Base-by-base conservation (phyloP, 2,329 filamentous ascomycete species). In the Curvularia lunata region DNA sequence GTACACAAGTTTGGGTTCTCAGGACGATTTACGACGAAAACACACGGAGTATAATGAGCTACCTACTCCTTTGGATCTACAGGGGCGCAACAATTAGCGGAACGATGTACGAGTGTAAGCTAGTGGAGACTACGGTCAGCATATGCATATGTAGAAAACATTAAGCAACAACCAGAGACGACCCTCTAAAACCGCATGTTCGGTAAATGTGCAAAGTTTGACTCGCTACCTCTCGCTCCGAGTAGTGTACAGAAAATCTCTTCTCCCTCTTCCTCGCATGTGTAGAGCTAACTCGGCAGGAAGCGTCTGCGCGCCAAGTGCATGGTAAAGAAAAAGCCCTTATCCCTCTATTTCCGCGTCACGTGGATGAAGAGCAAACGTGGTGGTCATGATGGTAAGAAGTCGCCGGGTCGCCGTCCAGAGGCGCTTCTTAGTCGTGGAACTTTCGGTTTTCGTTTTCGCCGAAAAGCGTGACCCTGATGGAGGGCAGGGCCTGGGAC, bases 401-500 rank as follows among this genome's bases (percentile, higher is more conserved):
- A 43, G 21, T 50, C 32, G n/a, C 38, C 12, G n/a, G 30, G 25
- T 52, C 43, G 34, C 49, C 37, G 28, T 48, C 30, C 41, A 46
- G 8, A 6, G 46, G 13, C 37, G 27, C 16, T 4, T 47, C 71
- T 76, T 88, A 99, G 77, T 98, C 93, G 75, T 87, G 91, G 86
- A 98, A 99, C 81, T 90, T 96, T 78, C 95, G 89, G 86, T 98
- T 97, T 70, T 88, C 84, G 83, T 99, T 99, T 82, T 91, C 89
- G 60, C 95, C 95, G 74, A 99, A 99, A 58, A 99, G 84, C 16
- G 90, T 90, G 77, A 90, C 86, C 73, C 95, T 86, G 72, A 99
- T 88, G 43, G 88, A 88, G 13, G 95, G 95, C 57, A 97, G 86
- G 50, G 91, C 91, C 67, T 91, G 90, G 56, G 89, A 88, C 80